Evolutionary conservation across 164 flowering plant species (phyloP).

Genomic region (Sedum album): DNA sequence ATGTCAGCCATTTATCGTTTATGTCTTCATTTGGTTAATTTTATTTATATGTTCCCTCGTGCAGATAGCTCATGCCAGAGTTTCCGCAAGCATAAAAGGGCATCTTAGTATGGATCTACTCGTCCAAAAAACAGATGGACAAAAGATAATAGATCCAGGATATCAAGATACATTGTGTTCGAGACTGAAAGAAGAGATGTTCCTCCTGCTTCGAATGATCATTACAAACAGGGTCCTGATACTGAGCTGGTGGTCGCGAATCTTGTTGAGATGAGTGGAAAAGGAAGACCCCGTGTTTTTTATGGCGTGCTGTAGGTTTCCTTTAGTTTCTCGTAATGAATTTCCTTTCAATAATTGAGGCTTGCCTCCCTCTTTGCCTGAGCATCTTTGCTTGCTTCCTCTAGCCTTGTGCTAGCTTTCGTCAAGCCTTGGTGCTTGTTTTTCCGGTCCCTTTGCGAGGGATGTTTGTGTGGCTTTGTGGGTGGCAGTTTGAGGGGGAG

Average conservation of each 20-base stretch:
- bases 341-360: too few species aligned
- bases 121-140: too few species aligned
- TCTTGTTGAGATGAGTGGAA: slow-evolving; percentile 34
- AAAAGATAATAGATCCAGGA: slow-evolving; percentile 28
- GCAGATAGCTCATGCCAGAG: slow-evolving; percentile 35
- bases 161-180: slow-evolving; percentile 22
- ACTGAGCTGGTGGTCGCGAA: slow-evolving; percentile 38
- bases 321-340: too few species aligned
- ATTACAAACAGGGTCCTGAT: slow-evolving; percentile 39
- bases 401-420: too few species aligned
- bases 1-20: too few species aligned
- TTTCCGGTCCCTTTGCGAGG: too few species aligned
- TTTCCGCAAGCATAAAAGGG: slow-evolving; percentile 24
- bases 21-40: neutral
- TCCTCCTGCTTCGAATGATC: slow-evolving; percentile 28
- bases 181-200: slow-evolving; percentile 33
- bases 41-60: neutral
- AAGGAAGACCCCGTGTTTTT: slow-evolving; percentile 41
- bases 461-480: too few species aligned
- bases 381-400: too few species aligned
- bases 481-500: too few species aligned
- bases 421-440: too few species aligned
- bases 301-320: too few species aligned
- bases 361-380: too few species aligned
- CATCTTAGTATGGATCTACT: slow-evolving; percentile 32